Evolutionary conservation across 2,329 filamentous ascomycete species (phyloP), one percentile per base, ranked within the genome.

Genomic region (Fusarium sp.): DNA sequence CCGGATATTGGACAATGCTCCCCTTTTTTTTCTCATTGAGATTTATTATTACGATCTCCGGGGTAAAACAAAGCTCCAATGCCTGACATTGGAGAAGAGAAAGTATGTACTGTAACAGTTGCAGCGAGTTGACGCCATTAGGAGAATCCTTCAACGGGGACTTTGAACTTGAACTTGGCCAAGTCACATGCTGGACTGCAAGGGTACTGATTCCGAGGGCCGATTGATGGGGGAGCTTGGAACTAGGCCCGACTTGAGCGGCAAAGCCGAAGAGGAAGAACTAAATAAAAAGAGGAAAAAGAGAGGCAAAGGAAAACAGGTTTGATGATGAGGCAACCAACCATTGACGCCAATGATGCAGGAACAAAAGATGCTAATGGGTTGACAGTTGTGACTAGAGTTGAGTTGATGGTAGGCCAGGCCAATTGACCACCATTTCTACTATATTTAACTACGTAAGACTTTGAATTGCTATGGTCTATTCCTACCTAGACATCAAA

Each of bases 261-360:
- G 51, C 52, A 61, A 56, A 42, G 72, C 64, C 65, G 61, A 68
- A 54, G 63, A 38, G 24, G 36, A 47, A 36, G 41, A 24, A 42
- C 51, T 55, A 55, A 31, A 20, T 11, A 13, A 20, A n/a, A 55
- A 55, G 22, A 41, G 51, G 51, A 22, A 55, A 55, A 31, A 55
- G 35, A 55, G 51, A 55, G 35, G 35, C 51, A n/a, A n/a, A n/a
- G 35, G 52, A 55, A 58, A 69, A 61, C 65, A 56, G 41, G 66
- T 61, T 61, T 57, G 39, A 38, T 39, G 62, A 38, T 35, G 35
- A 24, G 51, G 38, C 64, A 76, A 63, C 66, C 60, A 63, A 64
- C 67, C 60, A 63, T 51, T 52, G 58, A 58, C 44, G 61, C 58
- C 61, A 73, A 44, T 31, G 35, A 75, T 66, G 72, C 72, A 73